Conservation (phyloP, 2,329 filamentous ascomycete genomes). For the Acrodontium crateriforme region DNA sequence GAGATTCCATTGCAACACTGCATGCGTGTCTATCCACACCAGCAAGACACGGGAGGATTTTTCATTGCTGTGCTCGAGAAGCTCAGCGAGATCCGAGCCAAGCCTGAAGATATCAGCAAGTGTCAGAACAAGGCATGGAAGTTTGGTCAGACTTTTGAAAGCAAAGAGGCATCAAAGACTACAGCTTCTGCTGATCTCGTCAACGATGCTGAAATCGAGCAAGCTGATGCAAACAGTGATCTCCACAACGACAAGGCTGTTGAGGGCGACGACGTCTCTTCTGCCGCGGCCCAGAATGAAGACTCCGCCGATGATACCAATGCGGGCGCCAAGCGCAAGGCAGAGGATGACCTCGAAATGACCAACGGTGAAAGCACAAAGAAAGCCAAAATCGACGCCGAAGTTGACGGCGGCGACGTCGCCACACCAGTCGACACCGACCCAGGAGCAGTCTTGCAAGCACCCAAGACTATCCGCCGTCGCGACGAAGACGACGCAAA, state of each 20-base stretch:
- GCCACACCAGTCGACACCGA: conserved; percentile 6
- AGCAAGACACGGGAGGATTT: conserved; percentile 93
- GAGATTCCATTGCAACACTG: conserved; percentile 72
- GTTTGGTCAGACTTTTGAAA: conserved; percentile 11
- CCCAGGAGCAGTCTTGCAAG: conserved; percentile 3
- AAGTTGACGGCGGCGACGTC: conserved; percentile 8
- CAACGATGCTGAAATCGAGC: conserved; percentile 3
- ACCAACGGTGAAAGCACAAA: conserved; percentile 22
- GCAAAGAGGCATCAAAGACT: conserved; percentile 7
- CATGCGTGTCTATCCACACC: conserved; percentile 86
- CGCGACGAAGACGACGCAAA: conserved; percentile 35
- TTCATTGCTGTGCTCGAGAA: conserved; percentile 96
- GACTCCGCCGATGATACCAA: conserved; percentile 1
- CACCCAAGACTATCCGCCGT: conserved; percentile 6
- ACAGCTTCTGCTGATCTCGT: conserved; percentile 26
- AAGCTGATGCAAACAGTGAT: not conserved
- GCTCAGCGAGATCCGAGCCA: conserved; percentile 68
- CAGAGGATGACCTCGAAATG: conserved; percentile 25
- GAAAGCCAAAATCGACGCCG: conserved; percentile 14
- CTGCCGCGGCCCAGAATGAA: conserved; percentile 8
- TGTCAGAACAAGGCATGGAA: conserved; percentile 19
- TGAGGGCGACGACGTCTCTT: conserved; percentile 6
- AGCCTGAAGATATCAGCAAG: conserved; percentile 49
- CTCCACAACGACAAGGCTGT: conserved; percentile 1
- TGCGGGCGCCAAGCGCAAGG: conserved; percentile 24